Evolutionary conservation across 2,329 filamentous ascomycete genomes (phyloP), one percentile per base, ranked within the genome.

Genomic region (Ilyonectria destructans): DNA sequence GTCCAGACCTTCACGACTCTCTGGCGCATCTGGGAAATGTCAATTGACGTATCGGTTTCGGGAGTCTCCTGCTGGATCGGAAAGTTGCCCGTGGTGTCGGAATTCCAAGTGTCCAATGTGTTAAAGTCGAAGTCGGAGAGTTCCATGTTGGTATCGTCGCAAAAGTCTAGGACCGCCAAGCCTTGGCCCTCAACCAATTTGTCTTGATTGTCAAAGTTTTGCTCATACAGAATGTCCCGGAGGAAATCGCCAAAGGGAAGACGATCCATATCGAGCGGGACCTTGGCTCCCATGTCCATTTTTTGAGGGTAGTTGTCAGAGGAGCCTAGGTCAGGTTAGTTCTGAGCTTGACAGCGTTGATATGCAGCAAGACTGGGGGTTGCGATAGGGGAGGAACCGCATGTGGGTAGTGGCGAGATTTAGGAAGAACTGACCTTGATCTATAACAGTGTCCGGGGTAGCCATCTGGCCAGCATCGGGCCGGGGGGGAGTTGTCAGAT

Each of bases 41-140:
- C 84, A 26, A 77, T 71, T 8, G 84, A 80, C 51, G 81, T 82
- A 48, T 84, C 83, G 3, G 79, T 74, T 65, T 65, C 77, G 37
- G 63, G 69, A 1, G 71, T 71, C 29, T 77, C 69, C 56, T 76
- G 73, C 49, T 63, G 76, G 1, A 68, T 59, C 17, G 74, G 67
- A 15, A 72, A 56, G 19, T 65, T 78, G n/a, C 70, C 62, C 54
- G 80, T 78, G 33, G 85, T 84, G 45, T 71, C 75, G 12, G 84
- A 65, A 68, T 85, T 86, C 82, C 85, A 87, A 65, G 84, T 78
- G 65, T 87, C 83, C 15, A 88, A 72, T 6, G 88, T 77, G 1
- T 84, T 83, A 74, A 87, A 88, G 71, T 88, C 86, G 33, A 85
- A 78, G 17, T 88, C 86, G 12, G 84, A 87, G 23, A 88, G 79